A percentile compares a stretch with the other conserved stretches of the same genome.
Conservation (phyloP, 768 basidiomycete genomes). For the Cystofilobasidium capitatum region DNA sequence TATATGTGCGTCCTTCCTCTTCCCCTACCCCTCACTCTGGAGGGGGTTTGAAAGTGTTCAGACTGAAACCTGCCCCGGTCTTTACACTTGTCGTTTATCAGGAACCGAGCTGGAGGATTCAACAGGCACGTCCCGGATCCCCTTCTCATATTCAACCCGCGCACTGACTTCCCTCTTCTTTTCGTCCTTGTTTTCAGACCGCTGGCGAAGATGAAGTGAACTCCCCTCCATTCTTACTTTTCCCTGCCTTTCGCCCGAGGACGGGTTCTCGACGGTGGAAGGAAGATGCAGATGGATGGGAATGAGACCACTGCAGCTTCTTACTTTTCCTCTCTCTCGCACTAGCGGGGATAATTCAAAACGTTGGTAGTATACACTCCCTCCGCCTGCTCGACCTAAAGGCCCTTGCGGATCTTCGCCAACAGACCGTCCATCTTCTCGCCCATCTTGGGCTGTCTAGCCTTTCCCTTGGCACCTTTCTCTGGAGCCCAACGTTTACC, state of each 20-base stretch:
- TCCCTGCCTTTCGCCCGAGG: no score
- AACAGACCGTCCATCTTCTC: slow-evolving; percentile 24
- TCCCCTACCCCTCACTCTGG: slow-evolving; percentile 27
- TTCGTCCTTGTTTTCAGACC: slow-evolving; percentile 50
- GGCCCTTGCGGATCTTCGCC: slow-evolving; percentile 24
- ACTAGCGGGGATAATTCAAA: no score
- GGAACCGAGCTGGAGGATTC: slow-evolving; percentile 65
- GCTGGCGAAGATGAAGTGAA: slow-evolving; percentile 85
- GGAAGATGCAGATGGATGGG: no score
- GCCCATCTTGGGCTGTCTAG: slow-evolving; percentile 20
- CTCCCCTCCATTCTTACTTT: no score
- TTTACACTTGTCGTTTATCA: neutral
- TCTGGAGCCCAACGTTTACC: neutral
- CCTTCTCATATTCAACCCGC: neutral
- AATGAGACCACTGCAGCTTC: no score
- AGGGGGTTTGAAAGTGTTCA: no score
- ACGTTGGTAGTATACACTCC: no score
- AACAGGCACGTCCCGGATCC: slow-evolving; percentile 50
- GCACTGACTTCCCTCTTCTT: neutral
- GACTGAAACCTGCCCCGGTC: no score
- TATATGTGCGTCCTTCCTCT: slow-evolving; percentile 69
- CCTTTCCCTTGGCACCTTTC: slow-evolving; percentile 12
- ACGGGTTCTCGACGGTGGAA: no score
- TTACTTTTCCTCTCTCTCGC: no score
- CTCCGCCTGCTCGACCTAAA: neutral